Conservation (phyloP, 345 rosid species). For the Nasturtium officinale region DNA sequence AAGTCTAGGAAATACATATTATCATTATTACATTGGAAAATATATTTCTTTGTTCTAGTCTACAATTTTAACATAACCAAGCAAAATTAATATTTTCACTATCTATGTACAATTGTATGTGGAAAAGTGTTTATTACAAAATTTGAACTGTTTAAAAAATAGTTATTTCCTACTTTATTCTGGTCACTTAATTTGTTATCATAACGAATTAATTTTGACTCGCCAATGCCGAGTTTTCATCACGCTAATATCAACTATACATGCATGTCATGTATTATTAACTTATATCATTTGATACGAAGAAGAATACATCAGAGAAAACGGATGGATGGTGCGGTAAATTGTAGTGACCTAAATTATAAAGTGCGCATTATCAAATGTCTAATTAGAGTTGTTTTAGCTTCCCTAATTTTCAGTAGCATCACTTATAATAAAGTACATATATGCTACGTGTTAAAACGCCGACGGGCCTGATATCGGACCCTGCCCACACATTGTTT, state of each 20-base stretch:
- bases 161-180: background rate
- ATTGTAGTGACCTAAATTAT: no score
- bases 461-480: background rate
- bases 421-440: background rate
- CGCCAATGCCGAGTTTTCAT: background rate
- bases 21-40: background rate
- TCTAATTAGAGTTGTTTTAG: background rate
- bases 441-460: slow-evolving; percentile 29
- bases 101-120: background rate
- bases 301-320: no score
- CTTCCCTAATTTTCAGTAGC: background rate
- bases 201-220: background rate
- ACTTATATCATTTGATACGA: no score
- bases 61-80: background rate
- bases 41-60: background rate
- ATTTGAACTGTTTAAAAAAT: background rate
- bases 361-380: background rate
- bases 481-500: slow-evolving; percentile 23
- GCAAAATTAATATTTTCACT: background rate
- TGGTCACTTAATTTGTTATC: background rate
- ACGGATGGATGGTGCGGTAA: no score
- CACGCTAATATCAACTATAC: no score
- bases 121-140: background rate
- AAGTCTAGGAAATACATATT: background rate
- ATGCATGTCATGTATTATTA: no score